Evolutionary conservation across 2,329 filamentous ascomycete genomes (phyloP), one percentile per base, ranked within the genome.

Genomic region (Samsoniella hepiali): DNA sequence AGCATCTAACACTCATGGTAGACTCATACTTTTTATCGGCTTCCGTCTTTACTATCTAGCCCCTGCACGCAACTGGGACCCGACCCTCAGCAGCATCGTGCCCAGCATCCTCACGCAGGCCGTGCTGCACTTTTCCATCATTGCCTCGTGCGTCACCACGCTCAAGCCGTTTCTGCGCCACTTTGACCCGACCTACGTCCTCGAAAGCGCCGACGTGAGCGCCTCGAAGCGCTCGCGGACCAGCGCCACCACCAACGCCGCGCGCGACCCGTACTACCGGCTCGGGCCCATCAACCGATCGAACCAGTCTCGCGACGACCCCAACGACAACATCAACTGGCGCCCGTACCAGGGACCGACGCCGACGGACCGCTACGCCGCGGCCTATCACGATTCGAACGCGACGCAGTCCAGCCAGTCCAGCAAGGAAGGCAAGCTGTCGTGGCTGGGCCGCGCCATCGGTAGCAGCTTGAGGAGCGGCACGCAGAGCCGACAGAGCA

Each of bases 121-220:
- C 9, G 55, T 47, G 29, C 47, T 58, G n/a, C 62, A 63, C 38
- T 63, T 63, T 32, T 63, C 62, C 27, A 59, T 63, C 38, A 54
- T 63, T 13, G 62, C 62, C 5, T 63, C 53, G 5, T 63, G 62
- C 47, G 62, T 63, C 38, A 63, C 62, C 5, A 58, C 62, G 7
- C 55, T 63, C 6, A 63, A 63, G 22, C 62, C 62, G 11, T 63
- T 63, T 15, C 55, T 68, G 17, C 64, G 65, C 54, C 62, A 64
- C 54, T 66, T 68, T 58, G 54, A 61, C 31, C 59, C 58, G 10
- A 63, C 65, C 29, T 44, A 63, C 2, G 60, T 60, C 31, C 27
- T 65, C 5, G 66, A 66, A 34, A 66, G 64, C 40, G 55, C 54
- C 10, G 64, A 61, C 42, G 57, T 58, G 54, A 44, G 57, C 27